A percentile compares a stretch with the other conserved stretches of the same genome.
Conservation (phyloP, 1,284 basidiomycete genomes). For the Mycena citricolor region DNA sequence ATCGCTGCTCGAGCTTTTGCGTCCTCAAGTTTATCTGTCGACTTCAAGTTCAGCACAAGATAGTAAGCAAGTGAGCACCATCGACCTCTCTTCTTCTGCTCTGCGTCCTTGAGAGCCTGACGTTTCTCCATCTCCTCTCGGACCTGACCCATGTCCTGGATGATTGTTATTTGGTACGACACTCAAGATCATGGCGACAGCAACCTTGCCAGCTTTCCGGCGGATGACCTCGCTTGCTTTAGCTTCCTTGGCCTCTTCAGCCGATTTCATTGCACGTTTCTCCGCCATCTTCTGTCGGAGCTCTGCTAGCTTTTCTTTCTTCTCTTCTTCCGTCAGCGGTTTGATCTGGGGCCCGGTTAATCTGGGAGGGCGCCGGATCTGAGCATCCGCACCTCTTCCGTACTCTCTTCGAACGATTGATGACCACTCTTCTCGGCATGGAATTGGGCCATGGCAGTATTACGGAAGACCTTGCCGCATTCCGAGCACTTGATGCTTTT, state of each 20-base stretch:
- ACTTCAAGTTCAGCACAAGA: constrained; percentile 1
- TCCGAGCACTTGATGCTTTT: constrained; percentile 82
- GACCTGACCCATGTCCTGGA: constrained; percentile 67
- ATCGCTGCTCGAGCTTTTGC: constrained; percentile 80
- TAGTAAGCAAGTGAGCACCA: neutral
- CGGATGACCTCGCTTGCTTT: constrained; percentile 80
- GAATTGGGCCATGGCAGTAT: constrained; percentile 86
- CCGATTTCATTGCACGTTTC: constrained; percentile 71
- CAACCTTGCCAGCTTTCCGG: constrained; percentile 82
- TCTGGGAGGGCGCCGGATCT: neutral
- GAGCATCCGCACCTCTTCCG: constrained; percentile 72
- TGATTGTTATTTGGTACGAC: neutral
- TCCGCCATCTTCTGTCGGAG: constrained; percentile 74
- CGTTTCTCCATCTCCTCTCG: constrained; percentile 80
- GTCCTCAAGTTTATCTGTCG: constrained; percentile 84
- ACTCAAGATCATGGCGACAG: constrained; percentile 14
- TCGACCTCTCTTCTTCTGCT: constrained; percentile 73
- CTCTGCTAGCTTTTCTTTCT: constrained; percentile 79
- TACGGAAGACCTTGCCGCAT: constrained; percentile 83
- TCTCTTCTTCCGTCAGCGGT: constrained; percentile 95
- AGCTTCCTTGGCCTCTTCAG: constrained; percentile 69
- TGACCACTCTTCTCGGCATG: constrained; percentile 97
- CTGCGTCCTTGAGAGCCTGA: constrained; percentile 78
- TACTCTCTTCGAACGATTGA: constrained; percentile 92
- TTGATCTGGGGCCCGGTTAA: constrained; percentile 56